These are phyloP conservation scores for Tolypocladium endophyticum DNA, from an alignment of 2,329 filamentous ascomycete species.

Conservation along the genomic window DNA sequence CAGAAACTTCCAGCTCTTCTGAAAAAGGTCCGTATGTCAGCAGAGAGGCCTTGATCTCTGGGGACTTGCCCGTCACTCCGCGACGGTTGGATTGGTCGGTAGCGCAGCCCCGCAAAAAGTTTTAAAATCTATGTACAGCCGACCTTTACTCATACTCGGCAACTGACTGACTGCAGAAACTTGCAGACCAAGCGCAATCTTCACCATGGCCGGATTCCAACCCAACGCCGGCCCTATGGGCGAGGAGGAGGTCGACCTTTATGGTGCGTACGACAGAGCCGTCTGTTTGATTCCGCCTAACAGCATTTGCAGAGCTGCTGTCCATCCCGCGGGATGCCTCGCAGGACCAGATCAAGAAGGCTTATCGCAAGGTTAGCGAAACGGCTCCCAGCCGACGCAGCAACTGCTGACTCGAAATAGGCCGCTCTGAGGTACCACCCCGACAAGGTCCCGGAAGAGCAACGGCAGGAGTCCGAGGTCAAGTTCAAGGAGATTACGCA, in stretches of 20 bases:
- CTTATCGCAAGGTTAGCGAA: slow-evolving; percentile 73
- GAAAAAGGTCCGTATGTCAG: background rate
- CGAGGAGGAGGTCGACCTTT: slow-evolving; percentile 46
- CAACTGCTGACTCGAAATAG: slow-evolving; percentile 30
- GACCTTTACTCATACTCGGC: too few relatives aligned
- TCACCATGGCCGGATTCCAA: background rate
- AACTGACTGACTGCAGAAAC: background rate
- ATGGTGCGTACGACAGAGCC: slow-evolving; percentile 33
- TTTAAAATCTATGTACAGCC: background rate
- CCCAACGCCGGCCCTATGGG: slow-evolving; percentile 9
- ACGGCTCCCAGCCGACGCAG: background rate
- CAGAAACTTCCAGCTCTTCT: background rate
- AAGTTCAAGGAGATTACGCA: slow-evolving; percentile 90
- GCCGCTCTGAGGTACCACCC: slow-evolving; percentile 82
- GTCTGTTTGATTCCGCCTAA: background rate
- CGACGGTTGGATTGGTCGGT: background rate
- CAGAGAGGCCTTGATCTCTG: background rate
- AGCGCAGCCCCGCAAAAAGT: slow-evolving; percentile 3
- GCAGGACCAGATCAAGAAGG: slow-evolving; percentile 83
- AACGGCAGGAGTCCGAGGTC: slow-evolving; percentile 74
- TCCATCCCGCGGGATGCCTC: slow-evolving; percentile 61
- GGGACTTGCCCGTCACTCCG: background rate
- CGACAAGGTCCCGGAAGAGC: slow-evolving; percentile 84
- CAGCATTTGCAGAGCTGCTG: slow-evolving; percentile 54
- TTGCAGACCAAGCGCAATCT: background rate